Base-by-base conservation (phyloP, 1,284 basidiomycete genomes). In the Ceratobasidium sp. region DNA sequence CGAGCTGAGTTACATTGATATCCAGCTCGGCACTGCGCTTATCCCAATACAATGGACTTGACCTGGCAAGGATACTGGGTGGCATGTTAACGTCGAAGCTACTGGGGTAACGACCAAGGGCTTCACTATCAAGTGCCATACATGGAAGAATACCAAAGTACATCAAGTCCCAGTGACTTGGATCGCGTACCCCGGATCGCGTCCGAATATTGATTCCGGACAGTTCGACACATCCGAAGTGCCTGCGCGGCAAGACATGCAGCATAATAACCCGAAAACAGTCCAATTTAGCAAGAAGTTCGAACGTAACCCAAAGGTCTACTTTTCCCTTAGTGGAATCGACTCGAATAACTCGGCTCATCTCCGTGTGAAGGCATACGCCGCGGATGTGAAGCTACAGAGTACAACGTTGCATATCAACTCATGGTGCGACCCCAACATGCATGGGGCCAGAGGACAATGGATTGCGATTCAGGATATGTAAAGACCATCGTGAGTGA, bases 151-250 rank as follows among this genome's bases (percentile, higher is more conserved):
- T 56, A 54, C 62, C 10, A 52, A 2, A 25, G 31, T 70, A 7
- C 55, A 50, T n/a, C 10, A 27, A 3, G 56, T 53, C 15, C 43
- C 34, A 10, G 64, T 55, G 31, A 22, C n/a, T 15, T 72, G 71
- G 71, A 68, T 72, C 42, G 71, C 71, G 2, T 45, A 68, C 29
- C 71, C 71, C 0, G 47, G 40, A 10, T 49, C 67, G 43, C 53
- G 62, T 6, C 38, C 56, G 38, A n/a, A 70, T 49, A 64, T 72
- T 38, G 29, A 55, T 29, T 49, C 32, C 15, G 70, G 70, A 17
- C 57, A n/a, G 15, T 55, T 60, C 40, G 43, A 52, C 45, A 69
- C 43, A 15, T 35, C 25, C 6, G 70, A 71, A 2, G 43, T 65
- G 7, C 40, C 53, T n/a, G 29, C 60, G 17, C 34, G 43, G 34